Evolutionary conservation across 192 early-diverging fungal species (phyloP).

Genomic region (Backusella psychrophila): DNA sequence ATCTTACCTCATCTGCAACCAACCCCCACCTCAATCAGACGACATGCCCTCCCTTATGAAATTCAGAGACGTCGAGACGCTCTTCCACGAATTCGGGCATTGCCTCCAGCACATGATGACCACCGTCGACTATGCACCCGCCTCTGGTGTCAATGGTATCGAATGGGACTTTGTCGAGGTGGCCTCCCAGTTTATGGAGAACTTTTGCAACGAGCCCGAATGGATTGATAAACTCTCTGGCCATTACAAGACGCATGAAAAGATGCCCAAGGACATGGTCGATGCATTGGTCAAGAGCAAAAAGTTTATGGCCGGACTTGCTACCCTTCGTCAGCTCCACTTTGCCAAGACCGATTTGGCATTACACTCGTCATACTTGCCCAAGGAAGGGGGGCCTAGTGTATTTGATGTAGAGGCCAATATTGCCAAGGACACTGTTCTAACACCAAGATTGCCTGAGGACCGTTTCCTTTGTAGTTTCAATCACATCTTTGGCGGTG

Average conservation of each 20-base stretch:
- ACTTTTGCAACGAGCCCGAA: conserved; percentile 54
- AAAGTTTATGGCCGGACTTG: conserved; percentile 46
- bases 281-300: conserved; percentile 44
- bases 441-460: conserved; percentile 45
- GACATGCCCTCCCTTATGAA: conserved; percentile 52
- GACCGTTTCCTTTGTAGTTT: conserved; percentile 59
- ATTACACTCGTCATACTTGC: conserved; percentile 41
- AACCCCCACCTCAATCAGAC: conserved; percentile 41
- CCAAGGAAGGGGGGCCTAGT: conserved; percentile 19
- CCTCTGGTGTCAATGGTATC: conserved; percentile 60
- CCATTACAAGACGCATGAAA: conserved; percentile 50
- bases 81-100: conserved; percentile 67
- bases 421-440: conserved; percentile 40
- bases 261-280: conserved; percentile 58
- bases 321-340: conserved; percentile 55
- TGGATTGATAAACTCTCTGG: conserved; percentile 47
- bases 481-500: conserved; percentile 58
- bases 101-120: conserved; percentile 62
- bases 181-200: conserved; percentile 66
- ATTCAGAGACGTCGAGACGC: conserved; percentile 56
- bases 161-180: conserved; percentile 66
- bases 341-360: conserved; percentile 52
- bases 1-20: conserved; percentile 62
- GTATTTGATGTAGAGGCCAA: conserved; percentile 56
- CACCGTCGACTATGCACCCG: conserved; percentile 54